Base-by-base conservation (phyloP, 73 alveolate species). In the Durusdinium trenchii region DNA sequence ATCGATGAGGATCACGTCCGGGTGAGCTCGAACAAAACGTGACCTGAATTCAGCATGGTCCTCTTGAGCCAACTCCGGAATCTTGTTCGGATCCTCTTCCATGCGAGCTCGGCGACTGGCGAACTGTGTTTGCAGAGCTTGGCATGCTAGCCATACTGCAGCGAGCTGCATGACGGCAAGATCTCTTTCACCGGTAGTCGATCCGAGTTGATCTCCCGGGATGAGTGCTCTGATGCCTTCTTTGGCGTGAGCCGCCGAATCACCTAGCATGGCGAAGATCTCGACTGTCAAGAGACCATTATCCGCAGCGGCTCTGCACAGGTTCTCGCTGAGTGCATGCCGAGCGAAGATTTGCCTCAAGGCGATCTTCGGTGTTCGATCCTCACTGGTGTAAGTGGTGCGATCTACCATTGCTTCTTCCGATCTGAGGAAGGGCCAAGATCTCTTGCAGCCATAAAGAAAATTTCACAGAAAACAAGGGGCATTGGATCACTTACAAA, bases 61-160 rank as follows among this genome's bases (percentile, higher is more conserved):
- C 32, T 57, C 61, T 12, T 51, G 81, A 1, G 76, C 57, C 81
- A 85, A 36, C 67, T 57, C 95, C 3, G 95, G 95, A 9, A 86
- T 47, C 47, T 86, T 86, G 67, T 36, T 26, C 18, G 95, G 95
- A 61, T 86, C 84, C 45, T 86, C 95, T 36, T 86, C 95, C 95
- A 86, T 86, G n/a, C 84, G 40, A 12, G 95, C 95, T 50, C 95
- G 75, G 6, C 94, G 61, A 1, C 69, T 47, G 40, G 91, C 91
- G 67, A 79, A 46, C 67, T 79, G 91, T 38, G 54, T 43, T 35
- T 79, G 91, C 46, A 79, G 28, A 2, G 91, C 91, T 3, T 79
- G 91, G 67, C 91, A 79, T 30, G 91, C n/a, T 36, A 38, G 94
- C 79, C 78, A 84, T 60, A 84, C 94, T 18, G 94, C 78, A 1